These are phyloP conservation scores for Pythium aphanidermatum DNA, from an alignment of 352 stramenopile genomes.

Conservation along the genomic window DNA sequence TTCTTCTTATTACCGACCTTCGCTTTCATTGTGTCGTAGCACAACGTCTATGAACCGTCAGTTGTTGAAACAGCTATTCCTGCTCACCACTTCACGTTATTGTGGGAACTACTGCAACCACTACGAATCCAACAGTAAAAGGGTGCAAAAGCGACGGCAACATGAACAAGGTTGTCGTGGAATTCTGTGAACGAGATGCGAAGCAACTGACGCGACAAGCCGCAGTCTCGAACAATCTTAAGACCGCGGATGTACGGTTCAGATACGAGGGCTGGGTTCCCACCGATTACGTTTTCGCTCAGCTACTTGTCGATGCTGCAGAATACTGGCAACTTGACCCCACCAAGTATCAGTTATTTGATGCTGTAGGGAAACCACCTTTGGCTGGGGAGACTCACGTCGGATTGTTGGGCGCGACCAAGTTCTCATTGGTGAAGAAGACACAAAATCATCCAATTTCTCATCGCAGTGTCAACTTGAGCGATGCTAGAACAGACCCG, in stretches of 20 bases:
- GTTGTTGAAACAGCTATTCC: too few species aligned
- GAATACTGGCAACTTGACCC: slow-evolving; percentile 39
- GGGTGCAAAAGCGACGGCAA: background rate
- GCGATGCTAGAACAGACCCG: slow-evolving; percentile 17
- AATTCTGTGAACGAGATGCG: slow-evolving; percentile 9
- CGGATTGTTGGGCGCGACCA: slow-evolving; percentile 10
- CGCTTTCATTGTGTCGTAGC: slow-evolving; percentile 17
- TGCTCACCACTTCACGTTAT: too few species aligned
- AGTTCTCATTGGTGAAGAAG: slow-evolving; percentile 5
- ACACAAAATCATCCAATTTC: background rate
- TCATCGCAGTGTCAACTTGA: background rate
- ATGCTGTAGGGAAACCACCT: slow-evolving; percentile 19
- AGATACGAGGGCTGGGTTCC: slow-evolving; percentile 46
- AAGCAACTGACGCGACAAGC: too few species aligned
- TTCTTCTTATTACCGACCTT: slow-evolving; percentile 24
- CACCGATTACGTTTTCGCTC: slow-evolving; percentile 29
- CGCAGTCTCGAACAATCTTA: too few species aligned
- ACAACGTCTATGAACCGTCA: too few species aligned
- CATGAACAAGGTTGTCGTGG: slow-evolving; percentile 38
- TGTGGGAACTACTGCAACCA: too few species aligned
- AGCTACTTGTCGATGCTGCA: slow-evolving; percentile 42
- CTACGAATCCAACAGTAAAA: too few species aligned
- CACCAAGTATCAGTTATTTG: slow-evolving; percentile 37
- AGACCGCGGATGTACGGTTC: too few species aligned
- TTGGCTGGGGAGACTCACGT: slow-evolving; percentile 19